Evolutionary conservation across 192 early-diverging fungal species (phyloP), one percentile per base, ranked within the genome.

Genomic region (Coemansia sp.): DNA sequence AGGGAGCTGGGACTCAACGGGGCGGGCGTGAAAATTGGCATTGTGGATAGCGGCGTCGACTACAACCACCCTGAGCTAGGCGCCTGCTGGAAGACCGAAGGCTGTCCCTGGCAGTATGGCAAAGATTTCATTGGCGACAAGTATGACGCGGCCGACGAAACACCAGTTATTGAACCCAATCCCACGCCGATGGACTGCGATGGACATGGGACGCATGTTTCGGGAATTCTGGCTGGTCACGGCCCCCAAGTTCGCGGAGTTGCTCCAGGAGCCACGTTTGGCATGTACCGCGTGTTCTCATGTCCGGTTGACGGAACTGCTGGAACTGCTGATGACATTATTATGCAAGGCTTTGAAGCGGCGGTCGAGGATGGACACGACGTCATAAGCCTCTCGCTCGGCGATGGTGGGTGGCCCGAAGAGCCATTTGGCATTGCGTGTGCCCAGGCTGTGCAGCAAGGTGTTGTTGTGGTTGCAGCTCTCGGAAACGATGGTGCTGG

Each of bases 401-500:
- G 89, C 10, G 83, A 79, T 18, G 60, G 69, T 7, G 82, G 79
- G 6, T 91, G 82, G 81, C 71, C 79, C 1, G 69, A 82, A 6
- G 83, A 79, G n/a, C 85, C 87, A 1, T 45, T 74, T 6, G 68
- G 84, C 5, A 51, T 77, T 33, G 33, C 33, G 3, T 27, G 32
- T 12, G 33, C 53, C 21, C 31, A 40, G 33, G 0, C 57, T 86
- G n/a, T 82, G 67, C 22, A 64, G 81, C 47, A 65, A 43, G 88
- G 88, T 24, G 65, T 87, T 25, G 63, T 87, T 16, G 82, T 93
- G 19, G 80, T 85, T 44, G 77, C 86, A 12, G 82, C 92, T 16
- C 76, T 81, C 25, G 93, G 93, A 16, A 96, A 96, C 77, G 82
- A 86, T 29, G 92, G 92, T 25, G 28, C 51, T 29, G 71, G 69